phyloP scores from a whole-genome alignment of 164 flowering plant genomes.

The Magnolia kwangsiensis region DNA sequence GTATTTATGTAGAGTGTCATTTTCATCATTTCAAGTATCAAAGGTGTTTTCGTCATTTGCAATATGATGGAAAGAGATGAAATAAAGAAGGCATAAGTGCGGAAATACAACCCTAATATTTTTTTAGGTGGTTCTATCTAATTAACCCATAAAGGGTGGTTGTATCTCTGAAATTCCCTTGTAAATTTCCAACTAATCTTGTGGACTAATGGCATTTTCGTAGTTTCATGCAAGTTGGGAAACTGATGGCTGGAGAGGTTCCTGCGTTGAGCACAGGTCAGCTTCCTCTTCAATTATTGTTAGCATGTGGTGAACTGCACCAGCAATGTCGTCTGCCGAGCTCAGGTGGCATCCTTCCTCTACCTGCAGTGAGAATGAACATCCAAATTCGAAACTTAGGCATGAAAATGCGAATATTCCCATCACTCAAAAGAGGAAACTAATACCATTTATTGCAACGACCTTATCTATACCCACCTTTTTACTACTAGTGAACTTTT shows the following conservation, averaged over 20 bases:
- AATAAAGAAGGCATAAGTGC: too few species aligned
- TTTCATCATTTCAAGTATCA: too few species aligned
- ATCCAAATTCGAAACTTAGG: background rate
- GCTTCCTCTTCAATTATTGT: slow-evolving; percentile 12
- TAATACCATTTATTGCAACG: background rate
- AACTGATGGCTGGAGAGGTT: background rate
- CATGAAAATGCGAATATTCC: background rate
- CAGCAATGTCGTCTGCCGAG: slow-evolving; percentile 80
- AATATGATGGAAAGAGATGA: too few species aligned
- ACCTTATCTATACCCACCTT: background rate
- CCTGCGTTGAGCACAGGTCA: background rate
- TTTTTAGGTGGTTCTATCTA: too few species aligned
- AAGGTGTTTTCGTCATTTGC: too few species aligned
- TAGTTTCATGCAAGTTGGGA: background rate
- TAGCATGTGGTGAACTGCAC: slow-evolving; percentile 80
- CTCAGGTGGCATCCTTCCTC: slow-evolving; percentile 82
- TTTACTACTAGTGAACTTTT: background rate
- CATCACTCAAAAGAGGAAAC: background rate
- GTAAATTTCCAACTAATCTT: background rate
- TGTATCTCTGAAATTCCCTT: too few species aligned
- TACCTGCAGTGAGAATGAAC: slow-evolving; percentile 42
- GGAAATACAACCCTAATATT: too few species aligned
- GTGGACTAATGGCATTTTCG: background rate
- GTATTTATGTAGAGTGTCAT: too few species aligned
- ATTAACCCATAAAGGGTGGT: too few species aligned